Percentiles rank a stretch among this genome's conserved stretches.
Conservation (phyloP, 225 moss, liverwort and hornwort genomes). For the Climacium dendroides region DNA sequence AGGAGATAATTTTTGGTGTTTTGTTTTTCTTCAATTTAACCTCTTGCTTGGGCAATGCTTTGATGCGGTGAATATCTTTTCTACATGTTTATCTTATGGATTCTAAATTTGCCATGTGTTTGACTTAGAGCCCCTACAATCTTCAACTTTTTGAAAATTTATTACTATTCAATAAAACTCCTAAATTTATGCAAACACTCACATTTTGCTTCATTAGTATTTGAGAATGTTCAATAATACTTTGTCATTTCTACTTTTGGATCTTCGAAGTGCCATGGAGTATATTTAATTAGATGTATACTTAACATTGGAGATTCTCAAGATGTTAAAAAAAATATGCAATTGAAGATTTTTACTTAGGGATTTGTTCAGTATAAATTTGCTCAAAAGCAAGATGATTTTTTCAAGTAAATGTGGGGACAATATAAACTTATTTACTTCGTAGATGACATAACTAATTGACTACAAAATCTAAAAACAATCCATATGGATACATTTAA, state of each 20-base stretch:
- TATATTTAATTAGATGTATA: background rate
- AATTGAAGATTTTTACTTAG: background rate
- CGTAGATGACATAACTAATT: background rate
- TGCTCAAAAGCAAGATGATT: background rate
- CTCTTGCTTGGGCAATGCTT: background rate
- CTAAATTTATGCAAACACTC: background rate
- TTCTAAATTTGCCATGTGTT: background rate
- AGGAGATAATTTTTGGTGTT: background rate
- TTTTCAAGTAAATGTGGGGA: background rate
- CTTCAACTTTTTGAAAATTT: background rate
- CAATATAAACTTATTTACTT: background rate
- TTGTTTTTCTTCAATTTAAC: no score
- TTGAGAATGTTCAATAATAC: background rate
- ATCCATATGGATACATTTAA: background rate
- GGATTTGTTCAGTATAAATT: background rate
- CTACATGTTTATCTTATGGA: fast-evolving
- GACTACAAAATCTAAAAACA: background rate
- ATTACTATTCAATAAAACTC: no score
- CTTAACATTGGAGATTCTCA: background rate
- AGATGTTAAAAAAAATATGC: background rate
- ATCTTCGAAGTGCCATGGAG: background rate
- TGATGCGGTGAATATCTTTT: background rate
- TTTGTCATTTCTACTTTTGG: background rate
- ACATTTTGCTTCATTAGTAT: no score
- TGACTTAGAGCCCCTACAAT: background rate